phyloP scores from a whole-genome alignment of 1,139 yeast species.

The Pichia terricola region DNA sequence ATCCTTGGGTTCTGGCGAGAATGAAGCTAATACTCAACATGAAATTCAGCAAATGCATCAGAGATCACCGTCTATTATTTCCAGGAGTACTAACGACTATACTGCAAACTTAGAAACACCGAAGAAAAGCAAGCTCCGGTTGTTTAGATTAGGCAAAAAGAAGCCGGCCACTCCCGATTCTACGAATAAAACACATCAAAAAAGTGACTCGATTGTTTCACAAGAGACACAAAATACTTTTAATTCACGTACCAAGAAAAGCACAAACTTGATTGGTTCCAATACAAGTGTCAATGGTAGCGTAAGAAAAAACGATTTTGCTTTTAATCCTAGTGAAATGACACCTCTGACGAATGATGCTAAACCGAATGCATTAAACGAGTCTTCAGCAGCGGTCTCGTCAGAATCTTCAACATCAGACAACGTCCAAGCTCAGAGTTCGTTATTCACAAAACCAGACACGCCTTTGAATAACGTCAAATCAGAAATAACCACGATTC shows the following conservation, averaged over 20 bases:
- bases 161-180: background rate
- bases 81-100: background rate
- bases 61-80: background rate
- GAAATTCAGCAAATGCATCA: background rate
- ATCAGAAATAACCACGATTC: conserved; percentile 1
- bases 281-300: background rate
- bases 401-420: background rate
- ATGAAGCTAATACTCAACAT: background rate
- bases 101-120: background rate
- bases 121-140: conserved; percentile 1
- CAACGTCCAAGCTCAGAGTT: background rate
- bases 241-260: background rate
- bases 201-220: conserved; percentile 3
- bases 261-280: background rate
- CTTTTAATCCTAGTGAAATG: background rate
- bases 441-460: background rate
- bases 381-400: background rate
- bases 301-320: background rate
- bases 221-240: conserved; percentile 5
- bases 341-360: background rate
- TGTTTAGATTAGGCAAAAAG: conserved; percentile 6
- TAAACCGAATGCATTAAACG: background rate
- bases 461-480: background rate
- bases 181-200: conserved; percentile 1
- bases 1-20: background rate